Percentiles rank a stretch among this genome's conserved stretches.
Evolutionary conservation across 768 basidiomycete genomes (phyloP).

Genomic region (Leccinum ochraceum): DNA sequence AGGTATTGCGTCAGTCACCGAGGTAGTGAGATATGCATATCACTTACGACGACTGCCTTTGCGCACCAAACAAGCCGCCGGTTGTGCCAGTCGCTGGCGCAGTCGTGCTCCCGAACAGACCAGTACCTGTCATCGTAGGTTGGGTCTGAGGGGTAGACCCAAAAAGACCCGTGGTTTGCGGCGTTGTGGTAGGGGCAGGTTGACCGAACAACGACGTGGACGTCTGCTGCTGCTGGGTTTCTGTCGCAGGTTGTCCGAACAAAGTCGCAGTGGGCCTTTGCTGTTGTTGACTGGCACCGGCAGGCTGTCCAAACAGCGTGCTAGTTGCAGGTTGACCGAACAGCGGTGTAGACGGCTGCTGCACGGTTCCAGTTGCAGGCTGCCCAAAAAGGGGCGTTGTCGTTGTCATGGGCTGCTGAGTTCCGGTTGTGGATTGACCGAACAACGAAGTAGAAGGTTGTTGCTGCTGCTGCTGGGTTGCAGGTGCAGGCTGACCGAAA

Average conservation of each 20-base stretch:
- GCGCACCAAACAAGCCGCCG: slow-evolving; percentile 28
- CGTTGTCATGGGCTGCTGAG: slow-evolving; percentile 27
- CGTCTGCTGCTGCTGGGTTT: slow-evolving; percentile 35
- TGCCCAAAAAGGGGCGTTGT: slow-evolving; percentile 33
- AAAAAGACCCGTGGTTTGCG: slow-evolving; percentile 22
- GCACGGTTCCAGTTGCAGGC: slow-evolving; percentile 29
- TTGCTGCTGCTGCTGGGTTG: slow-evolving; percentile 35
- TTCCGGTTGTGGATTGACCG: slow-evolving; percentile 25
- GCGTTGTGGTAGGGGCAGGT: slow-evolving; percentile 18
- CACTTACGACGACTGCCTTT: slow-evolving; percentile 36
- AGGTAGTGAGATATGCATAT: not conserved
- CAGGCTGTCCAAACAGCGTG: slow-evolving; percentile 41
- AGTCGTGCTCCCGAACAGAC: slow-evolving; percentile 31
- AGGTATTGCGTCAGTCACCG: not conserved
- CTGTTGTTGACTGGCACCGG: slow-evolving; percentile 26
- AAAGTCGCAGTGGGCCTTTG: slow-evolving; percentile 28
- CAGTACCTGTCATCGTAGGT: slow-evolving; percentile 11
- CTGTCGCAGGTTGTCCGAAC: slow-evolving; percentile 33
- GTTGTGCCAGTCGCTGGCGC: slow-evolving; percentile 5
- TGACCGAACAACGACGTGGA: slow-evolving; percentile 41
- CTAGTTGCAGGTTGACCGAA: slow-evolving; percentile 39
- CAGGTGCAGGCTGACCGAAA: slow-evolving; percentile 26
- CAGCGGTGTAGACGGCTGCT: slow-evolving; percentile 28
- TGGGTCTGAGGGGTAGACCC: slow-evolving; percentile 23
- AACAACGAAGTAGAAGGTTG: slow-evolving; percentile 30